Evolutionary conservation across 1,284 basidiomycete genomes (phyloP).

Genomic region (Ustilago xerochloae): DNA sequence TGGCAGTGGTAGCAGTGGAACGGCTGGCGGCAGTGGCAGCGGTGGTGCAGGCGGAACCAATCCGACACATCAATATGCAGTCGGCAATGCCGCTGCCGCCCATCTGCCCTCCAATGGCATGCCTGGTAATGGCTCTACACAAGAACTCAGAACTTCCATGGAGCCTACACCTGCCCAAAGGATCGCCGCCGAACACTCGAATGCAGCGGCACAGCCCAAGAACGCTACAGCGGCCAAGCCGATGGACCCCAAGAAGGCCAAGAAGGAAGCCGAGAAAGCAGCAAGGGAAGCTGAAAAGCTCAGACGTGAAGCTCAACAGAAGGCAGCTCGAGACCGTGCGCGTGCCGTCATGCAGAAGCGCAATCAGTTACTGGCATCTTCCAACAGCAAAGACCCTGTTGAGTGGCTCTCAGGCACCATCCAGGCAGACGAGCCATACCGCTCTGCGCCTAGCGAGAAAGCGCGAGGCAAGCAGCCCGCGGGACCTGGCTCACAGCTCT

Average conservation of each 20-base stretch:
- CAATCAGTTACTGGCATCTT: conserved; percentile 57
- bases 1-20: conserved; percentile 28
- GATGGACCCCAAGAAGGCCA: conserved; percentile 82
- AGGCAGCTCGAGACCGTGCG: conserved; percentile 80
- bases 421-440: conserved; percentile 32
- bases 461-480: conserved; percentile 59
- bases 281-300: conserved; percentile 86
- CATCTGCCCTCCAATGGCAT: conserved; percentile 22
- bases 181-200: conserved; percentile 47
- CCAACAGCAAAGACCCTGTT: conserved; percentile 58
- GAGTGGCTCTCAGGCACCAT: conserved; percentile 57
- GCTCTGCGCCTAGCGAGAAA: conserved; percentile 51
- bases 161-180: conserved; percentile 52
- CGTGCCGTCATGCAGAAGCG: conserved; percentile 95
- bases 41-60: neutral
- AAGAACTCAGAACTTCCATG: conserved; percentile 10
- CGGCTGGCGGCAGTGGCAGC: conserved; percentile 19
- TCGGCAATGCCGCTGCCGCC: conserved; percentile 6
- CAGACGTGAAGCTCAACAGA: conserved; percentile 81
- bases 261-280: conserved; percentile 87
- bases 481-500: conserved; percentile 36
- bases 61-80: conserved; percentile 14
- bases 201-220: conserved; percentile 64
- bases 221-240: conserved; percentile 67
- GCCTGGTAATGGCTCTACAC: conserved; percentile 14